Evolutionary conservation across 306 rosid species (phyloP).

Genomic region (Leucaena leucocephala): DNA sequence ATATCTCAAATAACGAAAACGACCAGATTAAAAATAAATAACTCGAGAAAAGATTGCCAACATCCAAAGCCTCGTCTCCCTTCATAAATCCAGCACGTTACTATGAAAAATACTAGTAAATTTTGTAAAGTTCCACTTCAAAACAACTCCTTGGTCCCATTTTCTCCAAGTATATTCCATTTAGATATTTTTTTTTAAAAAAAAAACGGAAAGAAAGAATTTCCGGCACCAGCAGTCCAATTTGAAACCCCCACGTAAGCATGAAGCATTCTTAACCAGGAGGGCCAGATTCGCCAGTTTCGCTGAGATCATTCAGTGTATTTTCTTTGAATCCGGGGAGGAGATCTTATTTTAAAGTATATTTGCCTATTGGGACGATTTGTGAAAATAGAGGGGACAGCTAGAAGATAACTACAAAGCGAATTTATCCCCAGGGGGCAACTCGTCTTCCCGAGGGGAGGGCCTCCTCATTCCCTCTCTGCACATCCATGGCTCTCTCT

Average conservation of each 20-base stretch:
- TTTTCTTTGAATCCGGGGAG: background rate
- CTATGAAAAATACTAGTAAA: background rate
- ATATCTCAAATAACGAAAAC: no score
- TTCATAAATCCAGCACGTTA: background rate
- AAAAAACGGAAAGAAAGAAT: no score
- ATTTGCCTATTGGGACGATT: background rate
- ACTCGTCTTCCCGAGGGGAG: constrained; percentile 20
- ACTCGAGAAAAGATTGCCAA: background rate
- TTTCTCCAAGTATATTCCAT: no score
- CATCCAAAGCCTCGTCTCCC: background rate
- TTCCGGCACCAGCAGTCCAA: background rate
- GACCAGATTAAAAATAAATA: background rate
- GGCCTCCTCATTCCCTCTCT: background rate
- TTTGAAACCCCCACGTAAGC: background rate
- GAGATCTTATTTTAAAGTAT: no score
- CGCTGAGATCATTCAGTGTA: background rate
- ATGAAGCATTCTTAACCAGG: background rate
- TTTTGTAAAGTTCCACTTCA: background rate
- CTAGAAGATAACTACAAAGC: constrained; percentile 31
- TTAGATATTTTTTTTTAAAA: no score
- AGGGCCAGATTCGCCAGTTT: background rate
- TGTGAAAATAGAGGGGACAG: constrained; percentile 17
- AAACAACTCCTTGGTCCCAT: background rate
- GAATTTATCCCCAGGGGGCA: constrained; percentile 2
- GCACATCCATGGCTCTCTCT: constrained; percentile 46